Evolutionary conservation across 2,329 filamentous ascomycete genomes (phyloP), one percentile per base, ranked within the genome.

Genomic region (Pseudogymnoascus sp.): DNA sequence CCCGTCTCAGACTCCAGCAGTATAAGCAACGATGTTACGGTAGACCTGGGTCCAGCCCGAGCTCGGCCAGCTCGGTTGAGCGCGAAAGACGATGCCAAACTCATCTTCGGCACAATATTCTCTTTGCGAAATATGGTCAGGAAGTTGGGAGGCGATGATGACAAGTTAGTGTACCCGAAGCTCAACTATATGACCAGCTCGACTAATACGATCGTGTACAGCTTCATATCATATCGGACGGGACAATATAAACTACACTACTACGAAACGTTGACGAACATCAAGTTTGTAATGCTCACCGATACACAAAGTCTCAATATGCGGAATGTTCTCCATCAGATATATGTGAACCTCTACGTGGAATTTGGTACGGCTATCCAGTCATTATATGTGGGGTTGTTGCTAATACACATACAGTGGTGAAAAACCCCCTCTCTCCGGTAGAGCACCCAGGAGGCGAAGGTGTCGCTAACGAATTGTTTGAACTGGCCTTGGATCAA

Each of bases 221-320:
- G 89, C 72, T 99, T 99, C 75, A 88, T 99, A 68, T 91, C 88
- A 68, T 99, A 90, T 77, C 89, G 91, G 68, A 99, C 94, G 60
- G 89, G 83, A 68, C 89, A 96, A 76, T 99, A 99, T 81, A 97
- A 97, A 78, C 84, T 99, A 69, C 94, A 99, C 78, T 99, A 96
- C 79, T 99, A 97, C 81, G 94, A 99, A 80, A 97, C 94, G 10
- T 92, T 92, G 0, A 94, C 92, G 60, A 95, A 90, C 74, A 86
- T 96, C 75, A 95, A 96, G 72, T 95, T 97, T 72, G 92, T 97
- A 72, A 90, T 99, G 87, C 81, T 97, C 71, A 97, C 94, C 24
- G 94, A 97, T 76, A 90, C 89, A 37, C 88, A 85, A 67, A 89
- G 90, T 62, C 84, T 89, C 67, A 97, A 92, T 75, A 93, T 99